Evolutionary conservation across 805 yeast genomes (phyloP).

Genomic region (Saccharomyces eubayanus): DNA sequence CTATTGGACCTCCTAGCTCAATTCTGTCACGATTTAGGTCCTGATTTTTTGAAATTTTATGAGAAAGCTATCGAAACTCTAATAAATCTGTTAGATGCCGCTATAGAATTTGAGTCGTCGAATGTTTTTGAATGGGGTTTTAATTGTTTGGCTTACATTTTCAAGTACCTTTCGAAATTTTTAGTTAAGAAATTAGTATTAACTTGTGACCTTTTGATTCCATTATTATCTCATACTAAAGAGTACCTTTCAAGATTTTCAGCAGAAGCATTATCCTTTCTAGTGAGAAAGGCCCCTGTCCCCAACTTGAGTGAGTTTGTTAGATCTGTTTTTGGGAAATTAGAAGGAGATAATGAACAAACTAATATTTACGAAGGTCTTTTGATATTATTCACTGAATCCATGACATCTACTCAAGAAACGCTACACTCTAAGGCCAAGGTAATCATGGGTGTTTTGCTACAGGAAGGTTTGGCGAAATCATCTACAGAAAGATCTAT

Average conservation of each 20-base stretch:
- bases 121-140: constrained; percentile 74
- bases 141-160: constrained; percentile 76
- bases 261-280: constrained; percentile 82
- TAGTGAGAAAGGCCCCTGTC: constrained; percentile 58
- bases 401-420: constrained; percentile 63
- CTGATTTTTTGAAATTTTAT: constrained; percentile 76
- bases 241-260: constrained; percentile 70
- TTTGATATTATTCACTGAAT: constrained; percentile 56
- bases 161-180: constrained; percentile 71
- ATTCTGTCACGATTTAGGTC: constrained; percentile 85
- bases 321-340: constrained; percentile 33
- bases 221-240: constrained; percentile 52
- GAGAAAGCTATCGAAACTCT: constrained; percentile 43
- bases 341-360: constrained; percentile 28
- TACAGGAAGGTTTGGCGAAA: constrained; percentile 27
- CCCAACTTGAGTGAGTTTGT: constrained; percentile 42
- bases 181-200: constrained; percentile 56
- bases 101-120: constrained; percentile 45
- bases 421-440: constrained; percentile 67
- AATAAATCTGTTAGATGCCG: constrained; percentile 35
- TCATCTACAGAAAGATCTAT: constrained; percentile 13
- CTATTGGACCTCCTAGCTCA: constrained; percentile 72
- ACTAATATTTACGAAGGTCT: constrained; percentile 50
- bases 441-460: constrained; percentile 38
- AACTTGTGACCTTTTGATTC: constrained; percentile 58